A percentile compares a stretch with the other conserved stretches of the same genome.
phyloP scores from a whole-genome alignment of 495 filamentous ascomycete genomes.

The Echria macrotheca region DNA sequence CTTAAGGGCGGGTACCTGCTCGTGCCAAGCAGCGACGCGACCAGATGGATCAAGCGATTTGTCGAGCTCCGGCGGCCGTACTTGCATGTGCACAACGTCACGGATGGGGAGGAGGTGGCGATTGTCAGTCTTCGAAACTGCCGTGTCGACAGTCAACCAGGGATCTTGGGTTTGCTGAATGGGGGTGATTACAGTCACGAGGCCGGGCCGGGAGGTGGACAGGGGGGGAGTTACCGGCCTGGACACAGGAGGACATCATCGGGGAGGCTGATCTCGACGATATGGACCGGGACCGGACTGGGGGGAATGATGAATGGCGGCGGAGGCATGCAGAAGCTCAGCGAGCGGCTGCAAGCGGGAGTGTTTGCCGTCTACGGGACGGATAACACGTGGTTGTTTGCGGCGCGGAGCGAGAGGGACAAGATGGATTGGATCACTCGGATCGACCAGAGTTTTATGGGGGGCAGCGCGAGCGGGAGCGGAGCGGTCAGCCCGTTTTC shows the following conservation, averaged over 20 bases:
- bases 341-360: slow-evolving; percentile 54
- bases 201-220: background rate
- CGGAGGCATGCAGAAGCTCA: slow-evolving; percentile 34
- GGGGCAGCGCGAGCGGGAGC: slow-evolving; percentile 17
- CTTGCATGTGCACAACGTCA: slow-evolving; percentile 77
- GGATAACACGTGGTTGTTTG: slow-evolving; percentile 92
- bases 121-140: slow-evolving; percentile 81
- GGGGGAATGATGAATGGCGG: slow-evolving; percentile 16
- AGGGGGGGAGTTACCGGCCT: background rate
- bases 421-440: slow-evolving; percentile 92
- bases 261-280: slow-evolving; percentile 12
- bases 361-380: slow-evolving; percentile 92
- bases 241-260: slow-evolving; percentile 12
- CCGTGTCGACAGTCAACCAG: slow-evolving; percentile 80
- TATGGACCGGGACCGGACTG: slow-evolving; percentile 10
- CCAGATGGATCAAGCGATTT: slow-evolving; percentile 82
- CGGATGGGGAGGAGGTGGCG: slow-evolving; percentile 82
- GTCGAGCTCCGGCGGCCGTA: slow-evolving; percentile 92
- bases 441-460: slow-evolving; percentile 54
- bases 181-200: slow-evolving; percentile 4
- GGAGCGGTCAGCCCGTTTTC: slow-evolving; percentile 13
- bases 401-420: slow-evolving; percentile 75
- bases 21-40: slow-evolving; percentile 65
- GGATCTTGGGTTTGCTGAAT: slow-evolving; percentile 72
- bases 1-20: slow-evolving; percentile 81